Evolutionary conservation across 2,329 filamentous ascomycete genomes (phyloP), one percentile per base, ranked within the genome.

Genomic region (Microcyclosporella mali): DNA sequence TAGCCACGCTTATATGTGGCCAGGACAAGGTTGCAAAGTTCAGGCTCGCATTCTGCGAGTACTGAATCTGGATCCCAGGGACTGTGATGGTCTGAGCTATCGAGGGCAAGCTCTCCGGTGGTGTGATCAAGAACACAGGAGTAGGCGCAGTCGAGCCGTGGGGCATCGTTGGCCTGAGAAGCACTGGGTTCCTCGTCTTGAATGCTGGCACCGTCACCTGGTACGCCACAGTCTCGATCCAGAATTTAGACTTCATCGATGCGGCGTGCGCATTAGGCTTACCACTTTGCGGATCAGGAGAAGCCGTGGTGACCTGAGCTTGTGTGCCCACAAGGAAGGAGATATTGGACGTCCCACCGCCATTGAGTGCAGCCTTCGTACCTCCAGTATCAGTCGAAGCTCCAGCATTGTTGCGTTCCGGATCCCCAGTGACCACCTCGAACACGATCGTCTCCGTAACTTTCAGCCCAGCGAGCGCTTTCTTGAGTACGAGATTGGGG

Each of bases 51-150:
- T 18, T 57, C 53, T 68, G 64, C 1, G 64, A 61, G 31, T 68
- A 68, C 43, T 68, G 64, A 9, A 67, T 64, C 55, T 68, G 63
- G 0, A 42, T 61, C 3, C 46, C 59, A 25, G 44, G 50, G 4
- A 57, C 52, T 7, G 37, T 49, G 31, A 58, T 52, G 15, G 75
- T 77, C 1, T 78, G 74, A 56, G 88, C 89, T 52, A 94, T 87
- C 1, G 87, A 89, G 67, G 92, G 84, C 53, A 81, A 82, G 34
- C 73, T 75, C 29, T 82, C 78, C 0, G 75, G 77, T 12, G 78
- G 69, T 0, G 82, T 80, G 0, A 89, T 74, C 16, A 51, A 18
- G 41, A 58, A 57, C 6, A 45, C 46, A 2, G 52, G 48, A 1
- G 41, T 41, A 2, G 30, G 41, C n/a, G 40, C 46, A 10, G 43